A percentile compares a stretch with the other conserved stretches of the same genome.
Conservation (phyloP, 805 yeast species). For the Wickerhamiella sorbophila region DNA sequence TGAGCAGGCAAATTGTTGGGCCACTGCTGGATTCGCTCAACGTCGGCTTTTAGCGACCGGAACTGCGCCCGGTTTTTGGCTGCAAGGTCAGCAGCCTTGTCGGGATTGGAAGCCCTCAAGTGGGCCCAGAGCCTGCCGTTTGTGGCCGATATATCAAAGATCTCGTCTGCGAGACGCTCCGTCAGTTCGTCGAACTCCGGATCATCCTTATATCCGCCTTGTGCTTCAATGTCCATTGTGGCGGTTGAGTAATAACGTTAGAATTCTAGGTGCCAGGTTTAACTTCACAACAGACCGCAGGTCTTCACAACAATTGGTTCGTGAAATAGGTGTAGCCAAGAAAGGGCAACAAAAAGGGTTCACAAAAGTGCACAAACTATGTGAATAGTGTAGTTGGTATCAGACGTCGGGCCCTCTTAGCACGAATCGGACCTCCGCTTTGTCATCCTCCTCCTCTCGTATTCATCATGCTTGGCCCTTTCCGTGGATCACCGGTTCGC, state of each 20-base stretch:
- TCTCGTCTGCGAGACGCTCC: slow-evolving; percentile 31
- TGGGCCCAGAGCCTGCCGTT: slow-evolving; percentile 37
- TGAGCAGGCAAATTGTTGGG: slow-evolving; percentile 36
- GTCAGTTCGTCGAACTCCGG: slow-evolving; percentile 39
- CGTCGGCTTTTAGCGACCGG: slow-evolving; percentile 31
- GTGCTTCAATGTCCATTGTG: slow-evolving; percentile 15
- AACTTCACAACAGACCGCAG: too few species aligned
- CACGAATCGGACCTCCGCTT: too few species aligned
- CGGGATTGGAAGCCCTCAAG: slow-evolving; percentile 27
- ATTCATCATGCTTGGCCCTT: slow-evolving; percentile 58
- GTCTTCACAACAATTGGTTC: too few species aligned
- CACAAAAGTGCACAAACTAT: too few species aligned
- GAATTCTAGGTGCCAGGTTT: too few species aligned
- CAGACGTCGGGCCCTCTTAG: too few species aligned
- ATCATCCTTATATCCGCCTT: slow-evolving; percentile 24
- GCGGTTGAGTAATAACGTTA: neutral
- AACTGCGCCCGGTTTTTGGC: slow-evolving; percentile 38
- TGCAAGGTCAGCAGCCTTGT: slow-evolving; percentile 32
- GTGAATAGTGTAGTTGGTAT: too few species aligned
- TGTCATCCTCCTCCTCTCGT: neutral
- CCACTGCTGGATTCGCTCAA: slow-evolving; percentile 30
- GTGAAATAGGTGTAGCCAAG: too few species aligned
- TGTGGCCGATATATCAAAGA: slow-evolving; percentile 41
- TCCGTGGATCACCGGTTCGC: slow-evolving; percentile 40
- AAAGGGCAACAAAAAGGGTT: too few species aligned